These are phyloP conservation scores for Vitis labrusca DNA, from an alignment of 164 flowering plant species.

Conservation along the genomic window DNA sequence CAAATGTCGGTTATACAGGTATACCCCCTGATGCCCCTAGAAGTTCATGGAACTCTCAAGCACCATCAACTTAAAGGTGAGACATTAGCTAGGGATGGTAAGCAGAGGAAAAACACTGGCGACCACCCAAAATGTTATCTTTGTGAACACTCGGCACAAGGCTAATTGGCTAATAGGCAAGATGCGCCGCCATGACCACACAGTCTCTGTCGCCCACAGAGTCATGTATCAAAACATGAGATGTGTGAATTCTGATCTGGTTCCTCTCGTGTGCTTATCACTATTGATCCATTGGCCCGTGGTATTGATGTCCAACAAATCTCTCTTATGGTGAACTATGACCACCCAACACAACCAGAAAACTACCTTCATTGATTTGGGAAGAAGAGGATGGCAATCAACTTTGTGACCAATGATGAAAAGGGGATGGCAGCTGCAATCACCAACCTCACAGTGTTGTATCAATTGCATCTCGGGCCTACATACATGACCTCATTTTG, in stretches of 20 bases:
- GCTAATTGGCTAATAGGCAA: constrained; percentile 58
- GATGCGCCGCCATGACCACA: constrained; percentile 48
- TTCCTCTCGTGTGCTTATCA: constrained; percentile 52
- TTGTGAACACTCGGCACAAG: constrained; percentile 56
- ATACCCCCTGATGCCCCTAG: constrained; percentile 69
- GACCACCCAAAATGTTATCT: constrained; percentile 54
- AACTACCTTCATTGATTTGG: constrained; percentile 52
- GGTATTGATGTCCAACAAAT: constrained; percentile 63
- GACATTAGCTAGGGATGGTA: too few species aligned
- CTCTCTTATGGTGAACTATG: constrained; percentile 48
- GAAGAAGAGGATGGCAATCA: constrained; percentile 51
- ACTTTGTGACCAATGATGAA: constrained; percentile 46
- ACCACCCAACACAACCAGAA: constrained; percentile 52
- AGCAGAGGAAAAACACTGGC: constrained; percentile 25
- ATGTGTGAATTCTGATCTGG: constrained; percentile 55
- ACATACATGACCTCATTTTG: too few species aligned
- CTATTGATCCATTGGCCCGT: constrained; percentile 54
- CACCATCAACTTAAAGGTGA: constrained; percentile 31
- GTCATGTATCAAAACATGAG: constrained; percentile 55
- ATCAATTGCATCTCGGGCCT: too few species aligned
- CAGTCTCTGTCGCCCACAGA: constrained; percentile 52
- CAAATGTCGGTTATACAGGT: constrained; percentile 69
- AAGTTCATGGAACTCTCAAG: constrained; percentile 70
- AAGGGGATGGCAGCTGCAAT: constrained; percentile 26
- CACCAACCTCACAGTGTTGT: too few species aligned